phyloP scores from a whole-genome alignment of 1,284 basidiomycete genomes.

The Boletus semigastroideus region DNA sequence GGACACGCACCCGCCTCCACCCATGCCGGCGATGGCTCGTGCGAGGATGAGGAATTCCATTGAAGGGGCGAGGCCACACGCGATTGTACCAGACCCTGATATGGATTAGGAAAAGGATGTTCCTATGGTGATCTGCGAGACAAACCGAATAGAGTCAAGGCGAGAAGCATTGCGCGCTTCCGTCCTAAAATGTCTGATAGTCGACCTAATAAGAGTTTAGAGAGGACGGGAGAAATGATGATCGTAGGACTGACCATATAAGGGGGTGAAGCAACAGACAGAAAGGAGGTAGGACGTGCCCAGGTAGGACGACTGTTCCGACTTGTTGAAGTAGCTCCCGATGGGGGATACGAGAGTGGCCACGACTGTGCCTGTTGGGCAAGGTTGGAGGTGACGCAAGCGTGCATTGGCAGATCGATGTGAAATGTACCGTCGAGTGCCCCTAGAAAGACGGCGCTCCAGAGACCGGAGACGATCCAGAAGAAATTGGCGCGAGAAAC shows the following conservation, averaged over 20 bases:
- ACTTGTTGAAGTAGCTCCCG: slow-evolving; percentile 75
- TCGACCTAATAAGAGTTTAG: slow-evolving; percentile 55
- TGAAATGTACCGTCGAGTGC: slow-evolving; percentile 69
- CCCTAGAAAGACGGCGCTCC: slow-evolving; percentile 78
- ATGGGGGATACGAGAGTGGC: slow-evolving; percentile 79
- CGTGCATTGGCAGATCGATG: neutral
- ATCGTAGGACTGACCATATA: slow-evolving; percentile 63
- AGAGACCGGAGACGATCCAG: slow-evolving; percentile 74
- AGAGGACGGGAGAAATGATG: slow-evolving; percentile 9
- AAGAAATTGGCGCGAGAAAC: slow-evolving; percentile 52
- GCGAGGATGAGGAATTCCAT: slow-evolving; percentile 83
- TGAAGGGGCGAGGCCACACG: slow-evolving; percentile 79
- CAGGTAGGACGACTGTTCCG: slow-evolving; percentile 81
- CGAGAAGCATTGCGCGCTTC: slow-evolving; percentile 81
- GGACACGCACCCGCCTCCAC: slow-evolving; percentile 73
- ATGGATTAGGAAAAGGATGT: slow-evolving; percentile 21
- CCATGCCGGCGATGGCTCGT: slow-evolving; percentile 85
- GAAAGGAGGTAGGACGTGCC: slow-evolving; percentile 86
- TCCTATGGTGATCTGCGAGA: slow-evolving; percentile 16
- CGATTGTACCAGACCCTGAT: slow-evolving; percentile 74
- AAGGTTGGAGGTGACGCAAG: slow-evolving; percentile 1
- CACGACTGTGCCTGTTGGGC: slow-evolving; percentile 62
- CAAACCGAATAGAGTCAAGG: slow-evolving; percentile 76
- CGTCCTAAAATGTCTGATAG: slow-evolving; percentile 87
- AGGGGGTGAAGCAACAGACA: slow-evolving; percentile 87